phyloP scores from a whole-genome alignment of 2,329 filamentous ascomycete genomes.

The Aspergillus novofumigatus region DNA sequence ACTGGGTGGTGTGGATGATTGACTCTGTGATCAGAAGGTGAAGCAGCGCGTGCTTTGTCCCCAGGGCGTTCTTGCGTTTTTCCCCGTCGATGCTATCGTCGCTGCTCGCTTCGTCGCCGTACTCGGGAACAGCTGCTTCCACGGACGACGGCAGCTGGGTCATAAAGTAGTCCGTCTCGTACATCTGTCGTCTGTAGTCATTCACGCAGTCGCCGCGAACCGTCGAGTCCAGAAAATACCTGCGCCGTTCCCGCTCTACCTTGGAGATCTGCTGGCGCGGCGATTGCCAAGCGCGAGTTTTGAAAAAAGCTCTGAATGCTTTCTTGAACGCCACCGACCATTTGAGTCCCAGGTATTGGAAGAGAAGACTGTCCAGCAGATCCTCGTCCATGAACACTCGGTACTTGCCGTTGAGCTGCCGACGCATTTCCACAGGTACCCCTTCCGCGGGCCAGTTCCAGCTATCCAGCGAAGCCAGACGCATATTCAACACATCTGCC shows the following conservation, averaged over 20 bases:
- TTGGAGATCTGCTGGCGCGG: slow-evolving; percentile 31
- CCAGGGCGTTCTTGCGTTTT: slow-evolving; percentile 40
- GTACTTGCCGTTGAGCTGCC: slow-evolving; percentile 56
- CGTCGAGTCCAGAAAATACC: slow-evolving; percentile 40
- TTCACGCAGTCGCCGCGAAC: slow-evolving; percentile 24
- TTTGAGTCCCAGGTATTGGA: slow-evolving; percentile 52
- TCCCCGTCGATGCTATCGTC: slow-evolving; percentile 19
- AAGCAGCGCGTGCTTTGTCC: slow-evolving; percentile 54
- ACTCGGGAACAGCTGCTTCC: slow-evolving; percentile 34
- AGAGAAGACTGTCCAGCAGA: slow-evolving; percentile 51
- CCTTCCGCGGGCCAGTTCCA: slow-evolving; percentile 50
- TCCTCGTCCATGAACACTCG: slow-evolving; percentile 59
- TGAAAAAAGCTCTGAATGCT: slow-evolving; percentile 35
- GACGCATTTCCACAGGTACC: slow-evolving; percentile 48
- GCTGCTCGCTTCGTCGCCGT: slow-evolving; percentile 36
- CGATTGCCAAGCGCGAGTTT: slow-evolving; percentile 41
- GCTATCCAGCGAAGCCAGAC: slow-evolving; percentile 46
- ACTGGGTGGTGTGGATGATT: slow-evolving; percentile 46
- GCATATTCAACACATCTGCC: slow-evolving; percentile 55
- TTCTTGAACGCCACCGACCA: slow-evolving; percentile 49
- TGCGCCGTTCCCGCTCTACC: slow-evolving; percentile 39
- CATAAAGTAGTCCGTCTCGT: slow-evolving; percentile 50
- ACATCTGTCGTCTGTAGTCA: slow-evolving; percentile 32
- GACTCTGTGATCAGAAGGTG: slow-evolving; percentile 56
- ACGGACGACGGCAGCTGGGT: slow-evolving; percentile 49